Base-by-base conservation (phyloP, 2,329 filamentous ascomycete species). In the Aspergillus candidus region DNA sequence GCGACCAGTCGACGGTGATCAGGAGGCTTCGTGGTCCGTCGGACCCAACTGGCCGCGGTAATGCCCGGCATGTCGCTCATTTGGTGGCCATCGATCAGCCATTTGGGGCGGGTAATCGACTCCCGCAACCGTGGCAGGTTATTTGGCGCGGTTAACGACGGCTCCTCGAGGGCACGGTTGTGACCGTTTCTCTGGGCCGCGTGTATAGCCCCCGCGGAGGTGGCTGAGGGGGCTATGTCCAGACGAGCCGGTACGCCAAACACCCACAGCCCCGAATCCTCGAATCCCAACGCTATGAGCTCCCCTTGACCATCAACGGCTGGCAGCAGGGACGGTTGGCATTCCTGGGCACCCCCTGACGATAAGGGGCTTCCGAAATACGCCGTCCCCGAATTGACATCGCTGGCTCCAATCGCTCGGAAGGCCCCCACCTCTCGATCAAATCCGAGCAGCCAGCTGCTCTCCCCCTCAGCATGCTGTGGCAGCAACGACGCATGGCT, bases 401-500 rank as follows among this genome's bases (percentile, higher is more conserved):
- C 84, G 56, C 87, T 85, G 41, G 86, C 80, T 34, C 84, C 78
- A 18, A 90, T 84, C 15, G 86, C 83, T 47, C 85, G 79, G 62
- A 91, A 91, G 0, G 83, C 86, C 62, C 87, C 84, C 45, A 88
- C 83, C 49, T 81, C 82, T 49, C 80, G 74, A 58, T 91, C 86
- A 55, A 88, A 91, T 1, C 85, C 83, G 54, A 91, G 84, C 0
- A 86, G 78, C 84, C 85, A 91, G 48, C 73, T 78, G 18, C 84
- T 80, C 61, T 88, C 86, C 32, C 63, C 61, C 46, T 72, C 72
- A n/a, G 64, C 63, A 43, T 69, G 68, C 30, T 62, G 61, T 14
- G 72, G 68, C 12, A 91, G 70, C 36, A 91, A 65, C 1, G 85
- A 81, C 14, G 85, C 84, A 65, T 90, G 85, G 53, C 84, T 88